phyloP scores from a whole-genome alignment of 1,284 basidiomycete genomes.

The Leccinum fuscescens region DNA sequence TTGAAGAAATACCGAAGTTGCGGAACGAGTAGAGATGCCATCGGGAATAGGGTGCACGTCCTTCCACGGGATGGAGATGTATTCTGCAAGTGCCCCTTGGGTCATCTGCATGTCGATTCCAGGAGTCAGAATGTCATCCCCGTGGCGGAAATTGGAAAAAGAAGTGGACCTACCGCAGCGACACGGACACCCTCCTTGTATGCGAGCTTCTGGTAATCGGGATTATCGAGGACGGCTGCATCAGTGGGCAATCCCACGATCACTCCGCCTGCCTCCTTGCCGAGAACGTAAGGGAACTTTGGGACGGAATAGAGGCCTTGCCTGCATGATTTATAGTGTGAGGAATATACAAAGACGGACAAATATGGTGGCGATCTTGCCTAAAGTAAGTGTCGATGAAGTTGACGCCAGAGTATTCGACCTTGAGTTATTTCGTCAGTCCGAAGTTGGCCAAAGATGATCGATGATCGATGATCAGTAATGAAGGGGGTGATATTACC shows the following conservation, averaged over 20 bases:
- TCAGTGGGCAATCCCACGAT: conserved; percentile 74
- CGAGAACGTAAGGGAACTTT: conserved; percentile 72
- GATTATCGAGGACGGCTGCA: conserved; percentile 47
- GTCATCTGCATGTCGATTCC: conserved; percentile 41
- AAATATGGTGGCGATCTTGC: conserved; percentile 30
- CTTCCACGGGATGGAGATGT: conserved; percentile 66
- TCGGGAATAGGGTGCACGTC: conserved; percentile 57
- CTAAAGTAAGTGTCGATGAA: conserved; percentile 85
- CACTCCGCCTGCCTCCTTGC: conserved; percentile 77
- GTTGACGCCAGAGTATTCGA: conserved; percentile 75
- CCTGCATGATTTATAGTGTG: conserved; percentile 31
- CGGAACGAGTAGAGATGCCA: conserved; percentile 47
- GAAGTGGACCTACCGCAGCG: conserved; percentile 44
- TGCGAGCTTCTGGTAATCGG: conserved; percentile 57
- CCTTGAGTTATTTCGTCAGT: conserved; percentile 34
- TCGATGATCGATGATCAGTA: conserved; percentile 11
- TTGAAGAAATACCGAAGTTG: conserved; percentile 71
- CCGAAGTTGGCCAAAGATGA: background rate
- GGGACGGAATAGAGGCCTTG: conserved; percentile 58
- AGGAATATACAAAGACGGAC: background rate
- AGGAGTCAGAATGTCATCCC: background rate
- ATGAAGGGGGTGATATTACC: conserved; percentile 37
- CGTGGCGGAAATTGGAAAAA: background rate
- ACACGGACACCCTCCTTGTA: conserved; percentile 63
- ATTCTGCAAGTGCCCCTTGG: conserved; percentile 71